A percentile compares a stretch with the other conserved stretches of the same genome.
phyloP scores from a whole-genome alignment of 768 basidiomycete genomes.

The Lactifluus piperatus region DNA sequence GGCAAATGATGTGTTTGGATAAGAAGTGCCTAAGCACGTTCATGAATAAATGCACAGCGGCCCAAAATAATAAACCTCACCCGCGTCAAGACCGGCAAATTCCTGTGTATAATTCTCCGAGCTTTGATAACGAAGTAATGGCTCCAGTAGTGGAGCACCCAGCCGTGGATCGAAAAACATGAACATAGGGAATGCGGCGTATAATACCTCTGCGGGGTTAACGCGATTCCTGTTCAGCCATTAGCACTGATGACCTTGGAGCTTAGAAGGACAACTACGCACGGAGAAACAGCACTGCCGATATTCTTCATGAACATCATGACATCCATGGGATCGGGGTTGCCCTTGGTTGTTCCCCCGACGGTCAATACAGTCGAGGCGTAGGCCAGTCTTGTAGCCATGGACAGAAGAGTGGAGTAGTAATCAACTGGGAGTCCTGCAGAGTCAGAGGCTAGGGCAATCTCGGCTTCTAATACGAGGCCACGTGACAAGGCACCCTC shows the following conservation, averaged over 20 bases:
- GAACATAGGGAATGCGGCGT: conserved; percentile 15
- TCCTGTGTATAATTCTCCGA: not conserved
- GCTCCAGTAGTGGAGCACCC: conserved; percentile 13
- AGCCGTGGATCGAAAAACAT: conserved; percentile 12
- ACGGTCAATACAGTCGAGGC: conserved; percentile 14
- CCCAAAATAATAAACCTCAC: not conserved
- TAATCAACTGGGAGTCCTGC: not conserved
- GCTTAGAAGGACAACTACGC: not conserved
- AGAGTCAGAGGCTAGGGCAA: not conserved
- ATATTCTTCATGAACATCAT: conserved; percentile 21
- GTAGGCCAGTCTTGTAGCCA: conserved; percentile 4
- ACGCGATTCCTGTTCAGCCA: conserved; percentile 3
- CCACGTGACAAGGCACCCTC: not conserved
- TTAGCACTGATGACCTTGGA: not conserved
- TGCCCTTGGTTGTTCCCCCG: conserved; percentile 1
- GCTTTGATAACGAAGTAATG: conserved; percentile 12
- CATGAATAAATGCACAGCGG: not conserved
- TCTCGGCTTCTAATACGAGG: conserved; percentile 1
- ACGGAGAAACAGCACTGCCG: not conserved
- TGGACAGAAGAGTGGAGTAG: not conserved
- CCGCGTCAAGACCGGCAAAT: conserved; percentile 13
- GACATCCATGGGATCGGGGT: conserved; percentile 5
- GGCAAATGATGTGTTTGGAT: not conserved
- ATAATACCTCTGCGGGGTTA: conserved; percentile 14
- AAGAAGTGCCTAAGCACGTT: not conserved